These are phyloP conservation scores for Purshia tridentata DNA, from an alignment of 306 rosid genomes.

Conservation along the genomic window DNA sequence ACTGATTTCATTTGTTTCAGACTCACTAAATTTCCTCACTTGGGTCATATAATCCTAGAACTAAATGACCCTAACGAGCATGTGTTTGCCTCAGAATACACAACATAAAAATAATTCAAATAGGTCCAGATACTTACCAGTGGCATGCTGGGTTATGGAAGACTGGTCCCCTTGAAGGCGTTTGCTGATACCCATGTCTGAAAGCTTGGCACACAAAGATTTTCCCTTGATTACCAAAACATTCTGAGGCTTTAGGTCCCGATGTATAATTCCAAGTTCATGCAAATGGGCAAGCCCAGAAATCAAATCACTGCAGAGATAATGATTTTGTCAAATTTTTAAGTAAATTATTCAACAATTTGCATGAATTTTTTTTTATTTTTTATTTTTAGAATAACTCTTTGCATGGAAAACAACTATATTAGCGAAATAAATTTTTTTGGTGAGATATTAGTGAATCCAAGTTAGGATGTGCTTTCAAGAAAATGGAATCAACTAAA, in stretches of 20 bases:
- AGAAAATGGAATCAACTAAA: background rate
- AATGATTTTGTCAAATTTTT: background rate
- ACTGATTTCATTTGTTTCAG: conserved; percentile 9
- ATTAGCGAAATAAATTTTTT: background rate
- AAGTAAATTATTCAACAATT: background rate
- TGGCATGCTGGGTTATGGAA: conserved; percentile 36
- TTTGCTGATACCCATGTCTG: conserved; percentile 44
- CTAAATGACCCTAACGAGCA: conserved; percentile 3
- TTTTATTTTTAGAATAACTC: background rate
- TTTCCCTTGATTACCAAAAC: conserved; percentile 33
- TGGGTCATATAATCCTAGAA: background rate
- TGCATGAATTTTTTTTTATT: background rate
- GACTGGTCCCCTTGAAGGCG: conserved; percentile 29
- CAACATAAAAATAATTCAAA: background rate
- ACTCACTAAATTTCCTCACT: background rate
- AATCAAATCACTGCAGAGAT: conserved; percentile 32
- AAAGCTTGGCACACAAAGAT: conserved; percentile 30
- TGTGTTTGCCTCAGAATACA: background rate
- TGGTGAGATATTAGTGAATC: background rate
- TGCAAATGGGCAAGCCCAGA: conserved; percentile 40
- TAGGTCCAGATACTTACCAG: conserved; percentile 24
- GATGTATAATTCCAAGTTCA: conserved; percentile 40
- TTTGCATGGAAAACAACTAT: background rate
- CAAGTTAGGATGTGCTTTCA: background rate
- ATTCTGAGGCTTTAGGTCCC: conserved; percentile 42